Evolutionary conservation across 208 protist genomes (phyloP), one percentile per base, ranked within the genome.

Genomic region (Trypanosomatidae sp.): DNA sequence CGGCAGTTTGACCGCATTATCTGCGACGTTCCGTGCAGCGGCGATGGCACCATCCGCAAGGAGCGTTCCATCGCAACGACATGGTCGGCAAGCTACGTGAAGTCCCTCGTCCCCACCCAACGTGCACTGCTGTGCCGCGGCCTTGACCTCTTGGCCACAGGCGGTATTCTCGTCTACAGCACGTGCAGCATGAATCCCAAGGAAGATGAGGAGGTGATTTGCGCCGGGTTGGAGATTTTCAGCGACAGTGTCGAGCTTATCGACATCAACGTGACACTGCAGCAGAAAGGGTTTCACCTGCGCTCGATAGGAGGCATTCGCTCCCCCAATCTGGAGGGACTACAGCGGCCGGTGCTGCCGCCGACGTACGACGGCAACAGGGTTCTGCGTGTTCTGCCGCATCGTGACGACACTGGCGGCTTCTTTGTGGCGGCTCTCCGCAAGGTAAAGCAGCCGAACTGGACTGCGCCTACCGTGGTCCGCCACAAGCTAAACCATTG

Each of bases 181-280:
- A 99, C 98, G 17, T 99, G 98, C 83, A 98, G 95, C 64, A 80
- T 99, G 62, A 98, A 99, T 73, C 98, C 98, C 36, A 93, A 98
- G 73, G 98, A 99, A 81, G 92, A 99, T 69, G 98, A 99, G 80
- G 96, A 98, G 66, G 97, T 99, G 53, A 94, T 99, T 12, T 92
- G 87, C 53, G 80, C 88, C 4, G 92, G 72, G 1, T 78, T 98
- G 52, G 90, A 93, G 64, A 71, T 90, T 28, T 95, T 94, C 70
- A 78, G 81, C 49, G 86, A 92, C 74, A 72, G 77, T 25, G 91
- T 97, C 22, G 91, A 96, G 76, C 75, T 98, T 10, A n/a, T 96
- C 25, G 91, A 96, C 62, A 91, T 98, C 9, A 91, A 93, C 50
- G 84, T 56, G 46, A 72, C 85, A 12, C 80, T 96, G 49, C 67